Evolutionary conservation across 164 flowering plant species (phyloP), one percentile per base, ranked within the genome.

Genomic region (Dillenia turbinata): DNA sequence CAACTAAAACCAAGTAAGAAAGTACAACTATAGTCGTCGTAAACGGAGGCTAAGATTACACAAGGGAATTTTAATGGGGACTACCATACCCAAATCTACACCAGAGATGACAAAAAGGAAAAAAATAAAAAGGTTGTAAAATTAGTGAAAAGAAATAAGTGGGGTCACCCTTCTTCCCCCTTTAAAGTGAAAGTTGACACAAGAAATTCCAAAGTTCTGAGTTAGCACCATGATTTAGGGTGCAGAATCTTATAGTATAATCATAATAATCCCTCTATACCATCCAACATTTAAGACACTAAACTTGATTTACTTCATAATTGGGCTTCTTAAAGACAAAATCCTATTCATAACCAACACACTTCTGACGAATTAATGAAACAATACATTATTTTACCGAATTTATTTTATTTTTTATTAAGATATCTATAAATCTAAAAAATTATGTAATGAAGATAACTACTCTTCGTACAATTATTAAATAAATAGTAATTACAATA

Each of bases 101-200:
- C 62, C 61, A 57, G 60, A 46, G 58, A 69, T 58, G 71, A 69
- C 59, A 51, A 59, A 60, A 47, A 64, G 15, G 26, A 54, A 47
- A 44, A 33, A 53, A 54, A 7, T 11, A 15, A 43, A 55, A 49
- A 49, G 12, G 24, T 40, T 66, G 59, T 33, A 4, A 33, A 33
- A 4, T 33, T 0, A 33, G 40, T 33, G 40, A 33, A 26, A 26
- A 33, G 40, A 33, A 33, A 33, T 4, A 66, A 40, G 51, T 57
- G 49, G 47, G 54, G 57, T 43, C 1, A 10, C 24, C 19, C 44
- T 9, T 48, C 17, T 44, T 24, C 12, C 12, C 17, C 44, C 48
- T 52, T 54, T 1, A 50, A 47, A 47, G 3, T 1, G 44, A 66
- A 51, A 15, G 15, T 11, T 17, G 33, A 15, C 17, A 33, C 14